These are phyloP conservation scores for Knoxia roxburghii DNA, from an alignment of 257 asterid species.

Conservation along the genomic window DNA sequence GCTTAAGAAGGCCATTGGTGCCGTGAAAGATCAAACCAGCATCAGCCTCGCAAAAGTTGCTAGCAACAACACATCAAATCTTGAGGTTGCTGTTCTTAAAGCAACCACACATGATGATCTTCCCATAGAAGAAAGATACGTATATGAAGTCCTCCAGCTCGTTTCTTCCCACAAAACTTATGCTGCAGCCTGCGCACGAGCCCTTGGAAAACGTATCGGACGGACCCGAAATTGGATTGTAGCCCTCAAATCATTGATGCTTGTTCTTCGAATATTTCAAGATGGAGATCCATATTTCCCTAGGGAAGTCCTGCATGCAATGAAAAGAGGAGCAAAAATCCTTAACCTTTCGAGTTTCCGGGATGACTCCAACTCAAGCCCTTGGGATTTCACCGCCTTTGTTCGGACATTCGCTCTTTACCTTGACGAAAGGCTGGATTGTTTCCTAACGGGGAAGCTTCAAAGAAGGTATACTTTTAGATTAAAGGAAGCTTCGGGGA, in stretches of 20 bases:
- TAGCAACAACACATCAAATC: constrained; percentile 44
- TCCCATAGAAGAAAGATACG: constrained; percentile 58
- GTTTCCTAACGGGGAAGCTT: constrained; percentile 70
- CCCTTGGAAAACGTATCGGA: constrained; percentile 75
- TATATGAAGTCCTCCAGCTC: constrained; percentile 45
- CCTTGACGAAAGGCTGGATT: constrained; percentile 76
- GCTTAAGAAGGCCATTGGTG: constrained; percentile 77
- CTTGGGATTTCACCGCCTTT: constrained; percentile 87
- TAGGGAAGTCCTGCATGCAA: constrained; percentile 77
- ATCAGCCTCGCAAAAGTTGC: constrained; percentile 81
- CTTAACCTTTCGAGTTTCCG: constrained; percentile 67
- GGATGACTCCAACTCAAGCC: constrained; percentile 71
- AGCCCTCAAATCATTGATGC: constrained; percentile 66
- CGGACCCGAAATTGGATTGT: constrained; percentile 86
- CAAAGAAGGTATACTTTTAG: constrained; percentile 43
- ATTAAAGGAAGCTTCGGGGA: constrained; percentile 15
- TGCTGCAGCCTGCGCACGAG: constrained; percentile 72
- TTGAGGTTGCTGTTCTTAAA: constrained; percentile 69
- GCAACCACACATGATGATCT: constrained; percentile 77
- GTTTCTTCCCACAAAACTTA: constrained; percentile 61
- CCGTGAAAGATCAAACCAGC: constrained; percentile 90
- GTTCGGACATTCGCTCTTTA: constrained; percentile 76
- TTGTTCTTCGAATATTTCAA: constrained; percentile 73
- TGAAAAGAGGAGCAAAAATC: constrained; percentile 75
- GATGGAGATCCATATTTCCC: constrained; percentile 93